Percentiles rank a stretch among this genome's conserved stretches.
Conservation (phyloP, 352 stramenopile species). For the Phytophthora agathidicida region DNA sequence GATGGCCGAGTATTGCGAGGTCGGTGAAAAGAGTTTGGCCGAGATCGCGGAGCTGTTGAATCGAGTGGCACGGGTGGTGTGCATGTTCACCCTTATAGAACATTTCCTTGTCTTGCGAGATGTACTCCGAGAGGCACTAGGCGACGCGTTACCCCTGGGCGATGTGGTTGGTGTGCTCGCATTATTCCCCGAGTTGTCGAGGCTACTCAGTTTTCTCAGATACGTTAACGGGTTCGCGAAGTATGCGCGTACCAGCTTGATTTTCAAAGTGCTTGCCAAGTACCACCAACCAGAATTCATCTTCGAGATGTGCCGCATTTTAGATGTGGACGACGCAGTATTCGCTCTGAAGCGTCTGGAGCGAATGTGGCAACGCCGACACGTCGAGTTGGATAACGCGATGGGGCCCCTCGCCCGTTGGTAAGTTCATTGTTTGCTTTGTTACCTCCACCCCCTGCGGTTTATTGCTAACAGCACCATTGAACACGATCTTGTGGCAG, state of each 20-base stretch:
- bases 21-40: neutral
- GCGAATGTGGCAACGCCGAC: constrained; percentile 47
- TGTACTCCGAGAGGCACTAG: constrained; percentile 54
- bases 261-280: constrained; percentile 63
- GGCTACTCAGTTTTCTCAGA: constrained; percentile 47
- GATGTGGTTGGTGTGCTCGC: constrained; percentile 59
- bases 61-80: constrained; percentile 47
- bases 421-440: constrained; percentile 12
- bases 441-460: neutral
- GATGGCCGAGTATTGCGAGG: constrained; percentile 31
- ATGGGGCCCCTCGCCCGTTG: constrained; percentile 30
- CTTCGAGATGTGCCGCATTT: constrained; percentile 68
- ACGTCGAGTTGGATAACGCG: constrained; percentile 31
- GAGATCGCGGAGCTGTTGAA: constrained; percentile 37
- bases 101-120: constrained; percentile 46
- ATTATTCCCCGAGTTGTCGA: constrained; percentile 43
- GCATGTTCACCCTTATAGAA: constrained; percentile 33
- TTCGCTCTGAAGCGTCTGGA: constrained; percentile 71
- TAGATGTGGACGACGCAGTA: constrained; percentile 68
- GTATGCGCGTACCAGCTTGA: constrained; percentile 29
- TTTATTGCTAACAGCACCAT: neutral
- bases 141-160: constrained; percentile 36
- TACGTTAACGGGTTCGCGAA: constrained; percentile 50
- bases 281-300: constrained; percentile 59
- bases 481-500: neutral